Base-by-base conservation (phyloP, 768 basidiomycete genomes). In the Leccinellum albellum region DNA sequence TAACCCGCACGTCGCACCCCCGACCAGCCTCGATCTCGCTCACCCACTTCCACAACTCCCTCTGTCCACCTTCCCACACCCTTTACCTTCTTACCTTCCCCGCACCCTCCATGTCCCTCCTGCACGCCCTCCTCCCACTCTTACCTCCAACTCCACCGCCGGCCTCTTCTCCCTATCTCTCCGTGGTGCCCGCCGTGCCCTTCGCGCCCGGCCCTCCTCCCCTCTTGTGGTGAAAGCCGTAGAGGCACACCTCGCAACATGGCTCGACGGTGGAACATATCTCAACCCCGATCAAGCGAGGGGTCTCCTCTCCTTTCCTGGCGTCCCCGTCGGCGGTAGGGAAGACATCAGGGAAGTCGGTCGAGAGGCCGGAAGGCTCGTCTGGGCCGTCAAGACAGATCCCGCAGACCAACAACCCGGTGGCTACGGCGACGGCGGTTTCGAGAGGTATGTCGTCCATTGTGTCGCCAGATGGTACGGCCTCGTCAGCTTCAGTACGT, bases 381-480 rank as follows among this genome's bases (percentile, higher is more conserved):
- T 91, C 4, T 93, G 91, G 91, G 78, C 75, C n/a, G 83, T 87
- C 57, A 64, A 56, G 28, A 14, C 47, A 1, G 63, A 52, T 28
- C 2, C 44, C 13, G 31, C 29, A 4, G 48, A n/a, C 23, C 51
- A 9, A 24, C 37, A 21, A 13, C 13, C 54, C 6, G 37, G 20
- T 21, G 37, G 20, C 24, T 42, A 55, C 24, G 33, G 75, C 6
- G 80, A 87, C 55, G 87, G 90, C 64, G 77, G 84, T 0, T 92
- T 91, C 73, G 84, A 87, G 28, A 79, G 91, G 31, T 92, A 89
- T 64, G 82, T 92, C 47, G 84, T 92, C 6, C 91, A 94, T 61
- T 92, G 90, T 61, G 86, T 88, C 57, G 89, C 89, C 42, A 78
- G 90, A 35, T 92, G 87, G 71, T 83, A 91, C 69, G 84, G 84